Base-by-base conservation (phyloP, 1,284 basidiomycete species). In the Cryptococcus sp. region DNA sequence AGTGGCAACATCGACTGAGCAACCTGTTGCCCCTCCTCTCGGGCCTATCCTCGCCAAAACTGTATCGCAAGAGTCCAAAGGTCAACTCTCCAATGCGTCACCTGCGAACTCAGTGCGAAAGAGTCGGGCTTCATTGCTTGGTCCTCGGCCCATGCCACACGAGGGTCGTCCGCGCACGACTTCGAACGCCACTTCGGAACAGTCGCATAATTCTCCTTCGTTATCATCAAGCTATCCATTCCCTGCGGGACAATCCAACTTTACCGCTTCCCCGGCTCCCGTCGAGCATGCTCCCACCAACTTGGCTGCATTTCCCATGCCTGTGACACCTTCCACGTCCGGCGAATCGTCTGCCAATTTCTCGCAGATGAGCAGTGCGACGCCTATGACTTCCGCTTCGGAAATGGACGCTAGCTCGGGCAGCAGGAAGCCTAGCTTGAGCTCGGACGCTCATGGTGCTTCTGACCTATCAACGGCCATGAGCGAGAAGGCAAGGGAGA, bases 381-480 rank as follows among this genome's bases (percentile, higher is more conserved):
- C 59, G 16, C 59, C 59, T 15, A 57, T 61, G 38, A 61, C 59
- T 25, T 61, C 59, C 5, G 52, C 55, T 20, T 58, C 56, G 10
- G 56, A 49, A 11, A 47, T 51, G 10, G 59, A 61, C 22, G 55
- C 50, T 19, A 39, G 44, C 23, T 22, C 50, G 23, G 40, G 22
- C 37, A 55, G 47, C 40, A 41, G 39, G 39, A 46, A 50, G 40
- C 45, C 34, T 17, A 25, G 43, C 8, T 29, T 8, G 40, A 45
- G 45, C 16, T 54, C 44, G 17, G 51, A 40, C 22, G 39, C 38
- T 20, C 25, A 26, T 20, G 39, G 17, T 15, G 49, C 15, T 23
- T 15, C 7, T 22, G 38, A 10, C 13, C 45, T 3, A 61, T 20
- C 23, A 20, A 37, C 39, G 48, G 22, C 15, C 41, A 47, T 7